Percentiles rank a stretch among this genome's conserved stretches.
phyloP scores from a whole-genome alignment of 306 rosid species.

The Heteromeles arbutifolia region DNA sequence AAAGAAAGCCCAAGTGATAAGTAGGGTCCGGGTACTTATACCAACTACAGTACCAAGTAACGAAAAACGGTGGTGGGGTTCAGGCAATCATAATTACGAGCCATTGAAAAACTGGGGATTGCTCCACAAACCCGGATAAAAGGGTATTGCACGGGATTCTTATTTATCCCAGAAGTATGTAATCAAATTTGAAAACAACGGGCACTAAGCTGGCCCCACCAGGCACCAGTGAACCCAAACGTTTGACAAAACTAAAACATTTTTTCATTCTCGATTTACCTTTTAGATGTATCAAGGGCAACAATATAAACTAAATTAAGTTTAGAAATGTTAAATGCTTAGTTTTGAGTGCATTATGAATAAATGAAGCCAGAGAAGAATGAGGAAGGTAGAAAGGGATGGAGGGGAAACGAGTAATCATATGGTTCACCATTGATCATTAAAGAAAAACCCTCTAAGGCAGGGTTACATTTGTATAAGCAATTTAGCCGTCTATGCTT shows the following conservation, averaged over 20 bases:
- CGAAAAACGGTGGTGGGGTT: not conserved
- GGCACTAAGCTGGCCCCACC: not conserved
- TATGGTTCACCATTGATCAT: not conserved
- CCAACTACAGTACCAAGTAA: not conserved
- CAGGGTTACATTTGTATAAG: not conserved
- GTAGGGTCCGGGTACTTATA: not conserved
- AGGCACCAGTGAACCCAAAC: not conserved
- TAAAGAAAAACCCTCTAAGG: not conserved
- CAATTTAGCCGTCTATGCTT: not conserved
- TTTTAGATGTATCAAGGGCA: not conserved
- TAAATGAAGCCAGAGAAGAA: not conserved
- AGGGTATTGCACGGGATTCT: not conserved
- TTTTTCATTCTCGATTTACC: not conserved
- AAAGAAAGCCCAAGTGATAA: not conserved
- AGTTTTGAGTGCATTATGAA: not conserved
- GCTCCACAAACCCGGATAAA: not conserved
- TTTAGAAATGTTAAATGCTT: not conserved
- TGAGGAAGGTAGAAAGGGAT: not conserved
- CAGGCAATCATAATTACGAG: not conserved
- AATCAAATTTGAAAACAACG: not conserved
- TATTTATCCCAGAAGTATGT: not conserved
- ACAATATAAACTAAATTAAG: not conserved
- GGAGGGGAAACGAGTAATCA: not conserved
- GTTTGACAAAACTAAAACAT: not conserved
- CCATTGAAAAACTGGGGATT: not conserved